These are phyloP conservation scores for Kwoniella sp. DNA, from an alignment of 768 basidiomycete species.

Conservation along the genomic window DNA sequence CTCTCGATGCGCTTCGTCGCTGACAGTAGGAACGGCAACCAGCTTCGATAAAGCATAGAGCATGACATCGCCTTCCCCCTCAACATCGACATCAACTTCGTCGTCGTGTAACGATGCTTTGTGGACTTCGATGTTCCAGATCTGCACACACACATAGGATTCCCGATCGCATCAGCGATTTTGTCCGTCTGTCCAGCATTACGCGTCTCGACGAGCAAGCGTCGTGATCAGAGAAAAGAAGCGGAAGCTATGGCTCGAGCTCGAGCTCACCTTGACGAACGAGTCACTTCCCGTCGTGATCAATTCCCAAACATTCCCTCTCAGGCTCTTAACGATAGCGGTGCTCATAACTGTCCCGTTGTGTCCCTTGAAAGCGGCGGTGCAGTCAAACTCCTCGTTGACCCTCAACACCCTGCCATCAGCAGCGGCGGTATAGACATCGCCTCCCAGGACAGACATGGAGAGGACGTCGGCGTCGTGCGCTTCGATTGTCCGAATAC, in stretches of 20 bases:
- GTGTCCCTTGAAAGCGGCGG: constrained; percentile 79
- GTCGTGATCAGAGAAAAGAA: background rate
- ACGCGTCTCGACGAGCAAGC: too few relatives aligned
- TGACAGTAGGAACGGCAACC: constrained; percentile 83
- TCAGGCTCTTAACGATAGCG: constrained; percentile 60
- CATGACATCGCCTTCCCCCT: constrained; percentile 65
- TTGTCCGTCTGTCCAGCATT: too few relatives aligned
- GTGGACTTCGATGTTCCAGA: constrained; percentile 57
- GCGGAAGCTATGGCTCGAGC: too few relatives aligned
- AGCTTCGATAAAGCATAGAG: constrained; percentile 80
- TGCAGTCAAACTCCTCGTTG: constrained; percentile 81
- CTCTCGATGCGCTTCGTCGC: constrained; percentile 64
- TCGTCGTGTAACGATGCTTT: constrained; percentile 18
- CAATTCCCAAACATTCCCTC: constrained; percentile 57
- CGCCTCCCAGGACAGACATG: constrained; percentile 67
- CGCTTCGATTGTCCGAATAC: constrained; percentile 82
- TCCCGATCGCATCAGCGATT: too few relatives aligned
- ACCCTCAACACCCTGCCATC: constrained; percentile 75
- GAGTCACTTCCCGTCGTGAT: constrained; percentile 86
- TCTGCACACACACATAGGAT: constrained; percentile 39
- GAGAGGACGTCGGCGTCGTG: constrained; percentile 86
- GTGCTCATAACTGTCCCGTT: constrained; percentile 80
- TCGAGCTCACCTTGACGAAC: constrained; percentile 68
- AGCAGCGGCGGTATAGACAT: constrained; percentile 62
- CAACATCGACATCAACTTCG: constrained; percentile 38